Evolutionary conservation across 805 yeast genomes (phyloP).

Genomic region (Yamadazyma phyllophila): DNA sequence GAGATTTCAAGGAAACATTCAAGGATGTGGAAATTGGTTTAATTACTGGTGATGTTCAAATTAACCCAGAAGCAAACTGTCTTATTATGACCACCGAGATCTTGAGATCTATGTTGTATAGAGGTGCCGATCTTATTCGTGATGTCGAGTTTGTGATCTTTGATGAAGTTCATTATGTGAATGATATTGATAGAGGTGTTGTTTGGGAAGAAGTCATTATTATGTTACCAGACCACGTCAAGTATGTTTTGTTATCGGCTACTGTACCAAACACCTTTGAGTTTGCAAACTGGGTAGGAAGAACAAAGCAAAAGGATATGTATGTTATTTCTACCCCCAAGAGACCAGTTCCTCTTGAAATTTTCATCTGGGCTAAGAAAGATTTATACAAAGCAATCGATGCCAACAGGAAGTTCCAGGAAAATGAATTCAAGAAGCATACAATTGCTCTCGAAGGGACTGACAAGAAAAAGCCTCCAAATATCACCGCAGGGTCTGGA

Average conservation of each 20-base stretch:
- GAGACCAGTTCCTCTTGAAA: slow-evolving; percentile 94
- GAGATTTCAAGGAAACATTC: slow-evolving; percentile 81
- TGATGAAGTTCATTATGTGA: slow-evolving; percentile 97
- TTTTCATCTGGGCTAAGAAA: slow-evolving; percentile 79
- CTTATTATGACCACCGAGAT: slow-evolving; percentile 98
- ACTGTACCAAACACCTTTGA: slow-evolving; percentile 98
- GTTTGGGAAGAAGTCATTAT: slow-evolving; percentile 99
- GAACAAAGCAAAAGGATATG: slow-evolving; percentile 93
- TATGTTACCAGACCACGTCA: slow-evolving; percentile 95
- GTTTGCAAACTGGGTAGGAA: slow-evolving; percentile 98
- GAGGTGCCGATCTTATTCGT: slow-evolving; percentile 94
- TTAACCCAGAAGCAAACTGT: slow-evolving; percentile 94
- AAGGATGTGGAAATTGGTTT: slow-evolving; percentile 86
- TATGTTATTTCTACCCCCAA: slow-evolving; percentile 95
- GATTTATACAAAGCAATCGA: slow-evolving; percentile 71
- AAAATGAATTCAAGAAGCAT: slow-evolving; percentile 61
- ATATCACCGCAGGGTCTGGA: slow-evolving; percentile 36
- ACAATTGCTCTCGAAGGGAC: slow-evolving; percentile 47
- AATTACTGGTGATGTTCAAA: slow-evolving; percentile 96
- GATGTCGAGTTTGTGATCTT: slow-evolving; percentile 97
- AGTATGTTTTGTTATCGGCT: slow-evolving; percentile 86
- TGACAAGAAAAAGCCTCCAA: slow-evolving; percentile 34
- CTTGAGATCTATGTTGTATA: slow-evolving; percentile 87
- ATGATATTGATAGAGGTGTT: slow-evolving; percentile 95
- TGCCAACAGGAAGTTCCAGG: slow-evolving; percentile 67